Evolutionary conservation across 2,329 filamentous ascomycete species (phyloP).

Genomic region (Pseudogymnoascus sp.): DNA sequence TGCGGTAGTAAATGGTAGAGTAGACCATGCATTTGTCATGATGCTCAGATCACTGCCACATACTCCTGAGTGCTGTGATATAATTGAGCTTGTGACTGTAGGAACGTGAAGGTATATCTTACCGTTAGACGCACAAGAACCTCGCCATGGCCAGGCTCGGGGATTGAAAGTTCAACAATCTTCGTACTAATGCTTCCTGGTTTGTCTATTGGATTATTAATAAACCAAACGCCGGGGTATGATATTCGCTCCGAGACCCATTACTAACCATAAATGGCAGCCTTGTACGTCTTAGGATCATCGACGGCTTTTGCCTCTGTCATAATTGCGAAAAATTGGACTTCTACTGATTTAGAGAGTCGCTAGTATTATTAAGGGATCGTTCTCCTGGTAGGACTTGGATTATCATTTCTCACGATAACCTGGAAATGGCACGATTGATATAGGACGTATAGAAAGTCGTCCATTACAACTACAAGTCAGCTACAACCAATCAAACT

Average conservation of each 20-base stretch:
- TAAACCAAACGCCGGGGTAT: not conserved
- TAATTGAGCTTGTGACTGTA: not conserved
- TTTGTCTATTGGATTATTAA: not conserved
- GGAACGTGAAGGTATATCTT: not conserved
- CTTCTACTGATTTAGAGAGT: not conserved
- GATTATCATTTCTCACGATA: not conserved
- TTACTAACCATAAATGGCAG: not conserved
- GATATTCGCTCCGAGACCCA: not conserved
- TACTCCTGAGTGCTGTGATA: conserved; percentile 47
- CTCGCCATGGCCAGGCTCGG: conserved; percentile 27
- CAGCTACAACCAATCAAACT: not conserved
- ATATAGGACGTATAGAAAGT: not conserved
- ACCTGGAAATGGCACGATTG: not conserved
- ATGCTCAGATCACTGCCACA: conserved; percentile 57
- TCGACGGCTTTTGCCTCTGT: not conserved
- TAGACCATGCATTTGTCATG: conserved; percentile 39
- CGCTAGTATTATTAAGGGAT: not conserved
- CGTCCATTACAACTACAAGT: not conserved
- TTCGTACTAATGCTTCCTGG: not conserved
- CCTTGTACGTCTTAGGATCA: not conserved
- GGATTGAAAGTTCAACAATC: conserved; percentile 30
- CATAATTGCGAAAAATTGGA: not conserved
- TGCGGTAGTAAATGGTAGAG: not conserved
- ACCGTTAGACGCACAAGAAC: conserved; percentile 26
- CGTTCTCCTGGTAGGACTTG: not conserved